These are phyloP conservation scores for Ophiostoma populinum DNA, from an alignment of 2,329 filamentous ascomycete genomes.

Conservation along the genomic window DNA sequence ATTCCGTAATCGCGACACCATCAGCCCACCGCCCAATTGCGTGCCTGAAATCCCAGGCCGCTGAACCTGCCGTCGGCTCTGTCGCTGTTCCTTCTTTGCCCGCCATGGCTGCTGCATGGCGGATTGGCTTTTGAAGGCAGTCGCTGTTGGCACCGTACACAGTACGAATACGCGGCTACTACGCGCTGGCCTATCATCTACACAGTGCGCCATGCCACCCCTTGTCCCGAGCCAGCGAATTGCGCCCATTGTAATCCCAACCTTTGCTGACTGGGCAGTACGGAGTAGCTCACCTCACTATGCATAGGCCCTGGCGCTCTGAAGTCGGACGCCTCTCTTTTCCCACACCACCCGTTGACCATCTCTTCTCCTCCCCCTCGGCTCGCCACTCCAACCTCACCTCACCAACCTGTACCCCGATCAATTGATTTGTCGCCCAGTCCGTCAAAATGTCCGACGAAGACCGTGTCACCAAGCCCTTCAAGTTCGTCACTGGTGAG, in stretches of 20 bases:
- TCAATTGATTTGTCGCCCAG: slow-evolving; percentile 14
- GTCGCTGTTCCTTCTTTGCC: slow-evolving; percentile 9
- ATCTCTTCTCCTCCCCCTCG: slow-evolving; percentile 16
- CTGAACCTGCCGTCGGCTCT: not conserved
- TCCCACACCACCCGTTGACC: slow-evolving; percentile 7
- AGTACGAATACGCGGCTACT: not conserved
- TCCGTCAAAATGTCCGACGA: slow-evolving; percentile 75
- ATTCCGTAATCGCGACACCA: slow-evolving; percentile 5
- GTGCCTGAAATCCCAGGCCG: slow-evolving; percentile 8
- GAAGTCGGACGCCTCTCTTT: too few species aligned
- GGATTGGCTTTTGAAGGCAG: too few species aligned
- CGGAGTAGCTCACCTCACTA: slow-evolving; percentile 9
- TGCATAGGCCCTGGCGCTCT: too few species aligned
- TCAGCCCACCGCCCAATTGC: slow-evolving; percentile 5
- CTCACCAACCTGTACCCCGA: slow-evolving; percentile 10
- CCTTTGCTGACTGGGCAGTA: slow-evolving; percentile 5
- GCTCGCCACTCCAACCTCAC: slow-evolving; percentile 12
- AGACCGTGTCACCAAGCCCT: slow-evolving; percentile 86
- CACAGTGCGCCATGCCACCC: slow-evolving; percentile 4
- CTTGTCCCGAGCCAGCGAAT: slow-evolving; percentile 11
- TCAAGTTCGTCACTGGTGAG: slow-evolving; percentile 91
- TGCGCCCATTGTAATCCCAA: slow-evolving; percentile 12
- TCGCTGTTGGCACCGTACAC: not conserved
- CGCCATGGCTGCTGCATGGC: too few species aligned
- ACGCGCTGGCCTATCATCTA: too few species aligned